Percentiles rank a stretch among this genome's conserved stretches.
Conservation (phyloP, 352 stramenopile genomes). For the Globisporangium nunn region DNA sequence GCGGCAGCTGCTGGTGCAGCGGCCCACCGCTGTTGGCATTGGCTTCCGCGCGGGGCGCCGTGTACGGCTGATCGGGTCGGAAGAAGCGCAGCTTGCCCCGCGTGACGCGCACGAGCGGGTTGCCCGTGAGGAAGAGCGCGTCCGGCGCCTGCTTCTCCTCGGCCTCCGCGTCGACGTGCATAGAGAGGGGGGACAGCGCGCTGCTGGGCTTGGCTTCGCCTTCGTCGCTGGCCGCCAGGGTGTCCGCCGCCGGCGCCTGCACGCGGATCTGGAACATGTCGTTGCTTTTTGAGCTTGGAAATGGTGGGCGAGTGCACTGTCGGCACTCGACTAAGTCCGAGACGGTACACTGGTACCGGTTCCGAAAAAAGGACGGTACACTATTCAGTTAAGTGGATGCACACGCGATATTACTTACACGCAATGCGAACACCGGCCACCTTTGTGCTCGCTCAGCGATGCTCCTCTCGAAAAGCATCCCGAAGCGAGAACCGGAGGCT, state of each 20-base stretch:
- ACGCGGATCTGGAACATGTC: conserved; percentile 85
- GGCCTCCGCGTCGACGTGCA: background rate
- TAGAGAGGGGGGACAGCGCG: background rate
- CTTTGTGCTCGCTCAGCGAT: too few relatives aligned
- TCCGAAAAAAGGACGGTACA: too few relatives aligned
- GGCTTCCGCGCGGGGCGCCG: background rate
- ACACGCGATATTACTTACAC: too few relatives aligned
- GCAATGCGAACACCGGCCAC: too few relatives aligned
- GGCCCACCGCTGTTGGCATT: background rate
- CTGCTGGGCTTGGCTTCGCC: conserved; percentile 31
- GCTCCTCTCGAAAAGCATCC: too few relatives aligned
- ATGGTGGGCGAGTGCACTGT: background rate
- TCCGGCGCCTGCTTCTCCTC: conserved; percentile 23
- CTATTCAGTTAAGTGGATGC: too few relatives aligned
- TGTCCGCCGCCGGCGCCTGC: conserved; percentile 22
- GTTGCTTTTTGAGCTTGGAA: background rate
- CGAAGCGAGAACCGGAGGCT: too few relatives aligned
- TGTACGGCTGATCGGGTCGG: conserved; percentile 54
- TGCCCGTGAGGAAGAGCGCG: conserved; percentile 64
- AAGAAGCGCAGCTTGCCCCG: conserved; percentile 82
- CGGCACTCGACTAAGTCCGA: background rate
- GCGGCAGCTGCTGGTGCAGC: conserved; percentile 35
- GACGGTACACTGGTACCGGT: too few relatives aligned
- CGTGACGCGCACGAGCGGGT: conserved; percentile 69
- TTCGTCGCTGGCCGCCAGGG: conserved; percentile 15